phyloP scores from a whole-genome alignment of 2,329 filamentous ascomycete genomes.

The Leptographium wingfieldii region DNA sequence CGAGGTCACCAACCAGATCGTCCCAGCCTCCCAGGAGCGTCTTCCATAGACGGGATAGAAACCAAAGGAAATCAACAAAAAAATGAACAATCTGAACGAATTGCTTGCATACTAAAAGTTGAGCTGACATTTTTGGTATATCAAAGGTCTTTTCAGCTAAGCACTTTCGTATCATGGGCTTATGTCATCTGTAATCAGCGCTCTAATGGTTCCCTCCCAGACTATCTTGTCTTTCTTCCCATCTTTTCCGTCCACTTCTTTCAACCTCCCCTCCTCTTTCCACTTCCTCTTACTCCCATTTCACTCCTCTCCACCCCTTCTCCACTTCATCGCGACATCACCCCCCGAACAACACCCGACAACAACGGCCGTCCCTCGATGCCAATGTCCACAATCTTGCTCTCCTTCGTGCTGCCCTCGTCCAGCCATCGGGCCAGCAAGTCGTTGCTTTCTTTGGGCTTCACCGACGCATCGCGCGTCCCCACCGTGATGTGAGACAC shows the following conservation, averaged over 20 bases:
- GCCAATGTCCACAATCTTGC: constrained; percentile 33
- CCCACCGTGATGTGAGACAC: constrained; percentile 85
- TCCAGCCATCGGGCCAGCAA: constrained; percentile 65
- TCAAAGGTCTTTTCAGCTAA: too few species aligned
- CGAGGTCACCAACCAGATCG: constrained; percentile 53
- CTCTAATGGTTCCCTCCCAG: neutral
- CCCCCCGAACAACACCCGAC: constrained; percentile 33
- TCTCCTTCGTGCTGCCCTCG: constrained; percentile 29
- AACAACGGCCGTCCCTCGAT: constrained; percentile 36
- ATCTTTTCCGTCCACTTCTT: too few species aligned
- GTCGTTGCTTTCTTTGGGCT: constrained; percentile 91
- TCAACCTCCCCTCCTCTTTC: neutral
- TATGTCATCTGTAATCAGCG: too few species aligned
- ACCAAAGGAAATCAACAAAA: neutral
- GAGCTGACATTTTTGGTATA: too few species aligned
- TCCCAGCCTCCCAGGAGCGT: neutral
- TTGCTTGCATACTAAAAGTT: too few species aligned
- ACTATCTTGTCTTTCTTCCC: too few species aligned
- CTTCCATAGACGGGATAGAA: neutral
- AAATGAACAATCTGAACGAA: neutral
- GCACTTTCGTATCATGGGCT: too few species aligned
- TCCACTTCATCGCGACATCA: constrained; percentile 22
- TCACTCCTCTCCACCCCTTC: too few species aligned
- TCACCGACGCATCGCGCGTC: constrained; percentile 60
- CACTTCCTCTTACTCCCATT: too few species aligned